These are phyloP conservation scores for Saturnispora galanensis DNA, from an alignment of 805 yeast species.

Conservation along the genomic window DNA sequence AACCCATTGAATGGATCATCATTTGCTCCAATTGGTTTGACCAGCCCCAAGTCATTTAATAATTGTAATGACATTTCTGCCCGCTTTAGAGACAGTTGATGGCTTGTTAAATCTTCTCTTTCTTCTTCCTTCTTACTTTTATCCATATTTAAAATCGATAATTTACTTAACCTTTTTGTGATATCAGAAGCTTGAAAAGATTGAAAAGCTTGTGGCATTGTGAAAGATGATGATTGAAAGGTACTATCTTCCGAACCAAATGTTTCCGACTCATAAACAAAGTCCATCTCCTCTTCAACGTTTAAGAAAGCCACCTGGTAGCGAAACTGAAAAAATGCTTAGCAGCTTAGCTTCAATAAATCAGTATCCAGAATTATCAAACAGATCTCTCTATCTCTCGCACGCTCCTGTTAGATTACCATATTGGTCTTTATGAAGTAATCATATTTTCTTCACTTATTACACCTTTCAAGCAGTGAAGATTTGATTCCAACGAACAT, in stretches of 20 bases:
- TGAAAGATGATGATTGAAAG: constrained; percentile 4
- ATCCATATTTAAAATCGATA: constrained; percentile 9
- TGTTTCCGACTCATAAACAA: constrained; percentile 20
- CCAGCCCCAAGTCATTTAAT: constrained; percentile 5
- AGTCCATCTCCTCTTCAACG: constrained; percentile 18
- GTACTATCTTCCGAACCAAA: constrained; percentile 4
- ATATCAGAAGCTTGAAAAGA: constrained; percentile 26
- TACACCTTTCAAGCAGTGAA: background rate
- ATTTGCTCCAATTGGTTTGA: background rate
- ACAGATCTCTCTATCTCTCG: too few species aligned
- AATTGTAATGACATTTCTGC: constrained; percentile 10
- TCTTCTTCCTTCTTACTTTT: background rate
- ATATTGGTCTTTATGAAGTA: too few species aligned
- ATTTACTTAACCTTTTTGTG: constrained; percentile 22
- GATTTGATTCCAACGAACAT: constrained; percentile 37
- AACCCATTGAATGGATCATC: background rate
- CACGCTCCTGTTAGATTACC: too few species aligned
- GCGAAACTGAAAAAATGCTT: background rate
- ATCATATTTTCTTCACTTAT: too few species aligned
- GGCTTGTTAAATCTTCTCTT: background rate
- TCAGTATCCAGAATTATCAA: too few species aligned
- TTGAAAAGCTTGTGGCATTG: constrained; percentile 28
- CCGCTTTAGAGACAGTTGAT: constrained; percentile 6
- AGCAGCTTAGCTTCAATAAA: background rate
- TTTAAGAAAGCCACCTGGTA: background rate